Percentiles rank a stretch among this genome's conserved stretches.
Conservation (phyloP, 23 red algal genomes). For the Gracilaria caudata region DNA sequence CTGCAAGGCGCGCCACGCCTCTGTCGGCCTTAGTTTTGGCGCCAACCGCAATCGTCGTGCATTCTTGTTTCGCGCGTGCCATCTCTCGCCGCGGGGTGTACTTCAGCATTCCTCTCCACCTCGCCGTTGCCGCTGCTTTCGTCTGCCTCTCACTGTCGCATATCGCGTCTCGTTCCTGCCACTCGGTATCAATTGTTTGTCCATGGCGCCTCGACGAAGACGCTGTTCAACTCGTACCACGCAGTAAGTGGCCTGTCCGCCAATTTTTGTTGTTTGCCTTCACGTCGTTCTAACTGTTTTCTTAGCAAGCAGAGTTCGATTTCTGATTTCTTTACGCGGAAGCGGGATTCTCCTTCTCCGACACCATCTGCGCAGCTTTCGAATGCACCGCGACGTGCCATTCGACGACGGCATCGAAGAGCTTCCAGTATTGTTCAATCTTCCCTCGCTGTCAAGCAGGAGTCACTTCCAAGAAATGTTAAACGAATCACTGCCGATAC, state of each 20-base stretch:
- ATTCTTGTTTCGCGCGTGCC: slow-evolving; percentile 2
- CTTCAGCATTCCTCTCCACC: background rate
- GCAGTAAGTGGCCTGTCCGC: slow-evolving; percentile 11
- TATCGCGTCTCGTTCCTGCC: background rate
- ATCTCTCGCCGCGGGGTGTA: background rate
- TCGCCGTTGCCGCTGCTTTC: background rate
- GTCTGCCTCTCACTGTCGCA: background rate
- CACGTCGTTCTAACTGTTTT: background rate
- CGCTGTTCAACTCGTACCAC: background rate
- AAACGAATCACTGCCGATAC: slow-evolving; percentile 27
- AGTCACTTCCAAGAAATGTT: background rate
- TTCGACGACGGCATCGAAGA: background rate
- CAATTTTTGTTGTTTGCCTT: background rate
- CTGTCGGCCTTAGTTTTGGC: background rate
- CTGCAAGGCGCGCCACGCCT: background rate
- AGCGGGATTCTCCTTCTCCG: background rate
- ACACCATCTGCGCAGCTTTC: background rate
- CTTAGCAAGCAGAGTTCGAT: slow-evolving; percentile 15
- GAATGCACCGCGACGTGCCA: background rate
- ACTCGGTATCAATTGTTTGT: background rate
- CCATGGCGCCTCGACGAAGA: slow-evolving; percentile 11
- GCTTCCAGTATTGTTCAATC: background rate
- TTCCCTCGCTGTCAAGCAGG: background rate
- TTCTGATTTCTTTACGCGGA: background rate
- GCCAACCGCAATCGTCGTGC: slow-evolving; percentile 31